Evolutionary conservation across 2,329 filamentous ascomycete genomes (phyloP), one percentile per base, ranked within the genome.

Genomic region (Parascedosporium putredinis): DNA sequence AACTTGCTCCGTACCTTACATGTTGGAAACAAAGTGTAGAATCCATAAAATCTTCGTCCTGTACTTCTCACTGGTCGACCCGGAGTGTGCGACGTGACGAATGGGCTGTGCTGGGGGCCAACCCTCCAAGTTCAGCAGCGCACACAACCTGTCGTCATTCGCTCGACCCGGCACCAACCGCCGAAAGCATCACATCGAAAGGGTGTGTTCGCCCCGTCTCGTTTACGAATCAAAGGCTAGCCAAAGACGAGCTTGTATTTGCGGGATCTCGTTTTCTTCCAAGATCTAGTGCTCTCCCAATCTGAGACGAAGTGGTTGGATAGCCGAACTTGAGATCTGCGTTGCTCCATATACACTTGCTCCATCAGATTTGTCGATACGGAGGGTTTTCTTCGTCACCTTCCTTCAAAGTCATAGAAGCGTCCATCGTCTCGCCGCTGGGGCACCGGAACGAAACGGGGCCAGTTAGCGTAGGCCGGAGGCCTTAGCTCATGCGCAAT

Each of bases 71-170:
- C 16, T 42, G 38, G 38, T 42, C 38, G 38, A 24, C 38, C 12
- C 38, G 38, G 38, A 42, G n/a, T 42, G 38, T 42, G 38, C 38
- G 38, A 42, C 38, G 38, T 42, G 38, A 42, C 20, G 38, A 42
- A 23, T 42, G 38, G 38, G 38, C 38, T 42, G 38, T 42, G 38
- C 20, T 42, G 38, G 38, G 38, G 38, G n/a, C 38, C 33, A 36
- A 20, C 16, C 20, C 38, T 24, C 38, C 20, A 42, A 20, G 38
- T 16, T 42, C 23, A 20, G 36, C 18, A 42, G 20, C 38, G 16
- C 16, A 42, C 38, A 20, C 38, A 3, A n/a, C 5, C 20, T 10
- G 23, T 16, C 12, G 12, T 42, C 18, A 42, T 42, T 42, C 38
- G 38, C 38, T 20, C 38, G 23, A 42, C 16, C 18, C 38, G 14